These are phyloP conservation scores for Podospora appendiculata DNA, from an alignment of 495 filamentous ascomycete genomes.

Conservation along the genomic window DNA sequence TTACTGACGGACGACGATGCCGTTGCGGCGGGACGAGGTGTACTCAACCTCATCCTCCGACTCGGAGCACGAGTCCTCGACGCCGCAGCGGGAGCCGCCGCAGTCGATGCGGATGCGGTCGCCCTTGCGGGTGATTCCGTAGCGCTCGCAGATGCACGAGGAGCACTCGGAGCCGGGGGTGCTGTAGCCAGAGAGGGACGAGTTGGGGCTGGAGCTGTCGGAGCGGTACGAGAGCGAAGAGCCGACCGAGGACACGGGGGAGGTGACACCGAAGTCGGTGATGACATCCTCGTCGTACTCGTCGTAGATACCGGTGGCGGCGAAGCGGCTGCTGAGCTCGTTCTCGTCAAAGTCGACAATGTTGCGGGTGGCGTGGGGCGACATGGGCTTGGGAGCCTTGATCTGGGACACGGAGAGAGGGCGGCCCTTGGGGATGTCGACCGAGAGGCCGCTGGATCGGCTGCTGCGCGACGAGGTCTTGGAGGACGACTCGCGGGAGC, in stretches of 20 bases:
- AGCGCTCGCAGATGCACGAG: constrained; percentile 83
- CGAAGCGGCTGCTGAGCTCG: constrained; percentile 66
- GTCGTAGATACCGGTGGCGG: constrained; percentile 62
- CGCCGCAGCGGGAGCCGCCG: constrained; percentile 77
- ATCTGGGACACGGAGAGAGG: constrained; percentile 84
- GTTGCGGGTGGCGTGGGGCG: constrained; percentile 75
- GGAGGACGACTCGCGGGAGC: constrained; percentile 26
- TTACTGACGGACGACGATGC: constrained; percentile 60
- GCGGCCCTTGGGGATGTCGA: constrained; percentile 76
- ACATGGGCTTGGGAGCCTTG: constrained; percentile 78
- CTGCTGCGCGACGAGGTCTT: constrained; percentile 15
- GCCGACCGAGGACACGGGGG: constrained; percentile 63
- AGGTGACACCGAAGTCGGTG: constrained; percentile 41
- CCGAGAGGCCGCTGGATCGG: constrained; percentile 18
- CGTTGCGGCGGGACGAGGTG: constrained; percentile 58
- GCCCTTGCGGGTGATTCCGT: constrained; percentile 88
- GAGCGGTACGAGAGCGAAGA: constrained; percentile 72
- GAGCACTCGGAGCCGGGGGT: constrained; percentile 44
- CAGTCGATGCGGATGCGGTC: constrained; percentile 92
- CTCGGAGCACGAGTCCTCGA: constrained; percentile 54
- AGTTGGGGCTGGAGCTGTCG: constrained; percentile 62
- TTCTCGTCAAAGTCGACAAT: constrained; percentile 71
- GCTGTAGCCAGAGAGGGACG: constrained; percentile 65
- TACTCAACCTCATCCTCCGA: constrained; percentile 56
- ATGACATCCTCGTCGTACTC: constrained; percentile 56